A percentile compares a stretch with the other conserved stretches of the same genome.
phyloP scores from a whole-genome alignment of 192 early-diverging fungal species.

The Coemansia sp. region DNA sequence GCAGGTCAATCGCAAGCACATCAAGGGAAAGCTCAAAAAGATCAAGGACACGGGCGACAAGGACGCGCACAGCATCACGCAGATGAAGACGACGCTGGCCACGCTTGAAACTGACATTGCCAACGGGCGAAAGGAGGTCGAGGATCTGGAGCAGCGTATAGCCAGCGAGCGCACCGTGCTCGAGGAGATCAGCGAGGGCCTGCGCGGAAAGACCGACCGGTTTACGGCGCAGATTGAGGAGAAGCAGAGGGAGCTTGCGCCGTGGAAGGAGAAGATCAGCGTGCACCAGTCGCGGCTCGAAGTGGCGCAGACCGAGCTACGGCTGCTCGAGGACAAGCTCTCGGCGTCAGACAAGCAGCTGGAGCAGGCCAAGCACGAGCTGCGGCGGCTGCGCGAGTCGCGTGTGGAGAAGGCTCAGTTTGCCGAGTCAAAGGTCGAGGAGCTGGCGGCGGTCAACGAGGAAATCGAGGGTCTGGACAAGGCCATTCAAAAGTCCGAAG shows the following conservation, averaged over 20 bases:
- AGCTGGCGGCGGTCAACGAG: conserved; percentile 47
- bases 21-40: conserved; percentile 77
- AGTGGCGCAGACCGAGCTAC: conserved; percentile 73
- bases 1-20: conserved; percentile 81
- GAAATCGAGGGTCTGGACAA: conserved; percentile 55
- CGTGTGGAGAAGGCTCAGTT: conserved; percentile 42
- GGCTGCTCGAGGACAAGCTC: conserved; percentile 69
- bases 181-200: conserved; percentile 71
- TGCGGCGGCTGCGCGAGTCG: conserved; percentile 45
- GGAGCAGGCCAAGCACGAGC: conserved; percentile 58
- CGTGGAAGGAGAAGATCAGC: conserved; percentile 83
- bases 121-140: conserved; percentile 57
- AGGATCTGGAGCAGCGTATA: conserved; percentile 60
- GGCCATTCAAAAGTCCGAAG: conserved; percentile 31
- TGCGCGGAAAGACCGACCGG: conserved; percentile 86
- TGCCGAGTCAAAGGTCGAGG: conserved; percentile 34
- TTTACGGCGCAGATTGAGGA: conserved; percentile 78
- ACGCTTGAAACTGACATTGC: conserved; percentile 65
- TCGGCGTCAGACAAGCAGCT: conserved; percentile 52
- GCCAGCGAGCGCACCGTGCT: conserved; percentile 64
- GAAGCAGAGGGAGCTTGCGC: conserved; percentile 79
- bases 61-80: conserved; percentile 56
- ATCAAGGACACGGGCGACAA: conserved; percentile 62
- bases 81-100: conserved; percentile 62
- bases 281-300: conserved; percentile 70